A percentile compares a stretch with the other conserved stretches of the same genome.
Evolutionary conservation across 78 protist genomes (phyloP).

Genomic region (Polysphondylium violaceum): DNA sequence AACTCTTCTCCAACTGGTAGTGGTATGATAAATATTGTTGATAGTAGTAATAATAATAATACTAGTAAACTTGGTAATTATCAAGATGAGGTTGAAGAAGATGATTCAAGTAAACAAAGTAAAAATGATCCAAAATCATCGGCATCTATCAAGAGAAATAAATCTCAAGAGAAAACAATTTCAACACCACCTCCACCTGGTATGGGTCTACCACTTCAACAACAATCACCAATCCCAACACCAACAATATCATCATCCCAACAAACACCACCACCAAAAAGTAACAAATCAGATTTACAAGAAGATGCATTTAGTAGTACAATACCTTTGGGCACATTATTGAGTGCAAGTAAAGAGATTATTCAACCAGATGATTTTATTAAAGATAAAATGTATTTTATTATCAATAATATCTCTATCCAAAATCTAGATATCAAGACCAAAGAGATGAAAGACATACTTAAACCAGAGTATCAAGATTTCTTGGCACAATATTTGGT

Average conservation of each 20-base stretch:
- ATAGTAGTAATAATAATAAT: too few relatives aligned
- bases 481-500: conserved; percentile 95
- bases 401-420: conserved; percentile 94
- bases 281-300: neutral
- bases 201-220: too few relatives aligned
- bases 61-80: too few relatives aligned
- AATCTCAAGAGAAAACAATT: too few relatives aligned
- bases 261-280: neutral
- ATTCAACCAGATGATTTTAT: conserved; percentile 70
- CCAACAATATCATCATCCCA: too few relatives aligned
- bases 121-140: too few relatives aligned
- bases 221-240: too few relatives aligned
- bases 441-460: conserved; percentile 72
- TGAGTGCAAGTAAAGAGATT: conserved; percentile 28
- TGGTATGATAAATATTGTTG: neutral
- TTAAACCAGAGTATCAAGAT: conserved; percentile 44
- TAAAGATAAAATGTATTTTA: conserved; percentile 92
- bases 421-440: conserved; percentile 82
- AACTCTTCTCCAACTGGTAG: neutral
- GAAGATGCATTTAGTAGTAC: conserved; percentile 17
- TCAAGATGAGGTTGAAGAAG: too few relatives aligned
- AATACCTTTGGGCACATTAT: conserved; percentile 51
- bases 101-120: too few relatives aligned
- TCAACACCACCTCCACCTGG: too few relatives aligned
- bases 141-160: too few relatives aligned